These are phyloP conservation scores for Aulographum hederae DNA, from an alignment of 2,329 filamentous ascomycete species.

Conservation along the genomic window DNA sequence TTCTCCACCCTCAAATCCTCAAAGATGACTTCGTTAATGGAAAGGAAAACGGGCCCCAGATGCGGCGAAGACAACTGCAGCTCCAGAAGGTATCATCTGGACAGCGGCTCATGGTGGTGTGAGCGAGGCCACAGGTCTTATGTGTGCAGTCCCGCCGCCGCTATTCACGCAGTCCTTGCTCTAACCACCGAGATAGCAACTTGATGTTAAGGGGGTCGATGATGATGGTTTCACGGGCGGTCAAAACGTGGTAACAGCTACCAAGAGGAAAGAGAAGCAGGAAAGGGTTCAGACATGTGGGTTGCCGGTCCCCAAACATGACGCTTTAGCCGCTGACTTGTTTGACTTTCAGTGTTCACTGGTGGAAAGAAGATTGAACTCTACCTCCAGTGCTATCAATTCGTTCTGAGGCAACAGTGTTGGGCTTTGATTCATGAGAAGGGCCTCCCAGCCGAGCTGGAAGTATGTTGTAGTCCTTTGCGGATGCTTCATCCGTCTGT, in stretches of 20 bases:
- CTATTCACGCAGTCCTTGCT: too few species aligned
- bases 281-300: neutral
- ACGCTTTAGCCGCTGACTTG: slow-evolving; percentile 1
- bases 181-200: too few species aligned
- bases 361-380: slow-evolving; percentile 57
- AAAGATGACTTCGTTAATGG: too few species aligned
- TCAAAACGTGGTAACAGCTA: neutral
- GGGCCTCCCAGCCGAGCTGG: slow-evolving; percentile 52
- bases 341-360: slow-evolving; percentile 23
- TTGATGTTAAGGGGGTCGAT: neutral
- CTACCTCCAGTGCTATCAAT: slow-evolving; percentile 68
- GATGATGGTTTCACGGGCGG: neutral
- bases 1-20: too few species aligned
- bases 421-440: slow-evolving; percentile 51
- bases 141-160: too few species aligned
- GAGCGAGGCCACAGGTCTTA: too few species aligned
- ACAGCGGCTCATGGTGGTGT: too few species aligned
- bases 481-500: neutral
- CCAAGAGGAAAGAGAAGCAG: neutral
- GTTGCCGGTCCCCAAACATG: slow-evolving; percentile 1
- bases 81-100: too few species aligned
- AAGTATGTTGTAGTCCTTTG: slow-evolving; percentile 26
- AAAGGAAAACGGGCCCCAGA: too few species aligned
- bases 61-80: too few species aligned
- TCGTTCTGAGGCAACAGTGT: slow-evolving; percentile 69